Percentiles rank a stretch among this genome's conserved stretches.
phyloP scores from a whole-genome alignment of 2,329 filamentous ascomycete species.

The Fusarium camptoceras region DNA sequence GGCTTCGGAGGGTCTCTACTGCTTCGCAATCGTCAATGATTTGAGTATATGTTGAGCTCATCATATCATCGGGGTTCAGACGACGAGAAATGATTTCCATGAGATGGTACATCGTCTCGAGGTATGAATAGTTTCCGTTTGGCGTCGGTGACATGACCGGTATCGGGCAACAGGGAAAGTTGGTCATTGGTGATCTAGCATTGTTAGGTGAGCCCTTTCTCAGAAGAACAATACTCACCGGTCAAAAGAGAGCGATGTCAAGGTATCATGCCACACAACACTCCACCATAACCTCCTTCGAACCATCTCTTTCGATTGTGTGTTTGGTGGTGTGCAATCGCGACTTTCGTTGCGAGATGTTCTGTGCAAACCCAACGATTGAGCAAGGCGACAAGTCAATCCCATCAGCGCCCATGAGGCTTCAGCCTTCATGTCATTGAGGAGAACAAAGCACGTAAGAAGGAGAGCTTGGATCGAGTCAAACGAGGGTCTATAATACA shows the following conservation, averaged over 20 bases:
- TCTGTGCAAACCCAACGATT: slow-evolving; percentile 72
- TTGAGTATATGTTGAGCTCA: slow-evolving; percentile 62
- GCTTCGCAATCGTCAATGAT: slow-evolving; percentile 69
- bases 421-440: slow-evolving; percentile 78
- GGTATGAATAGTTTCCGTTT: slow-evolving; percentile 66
- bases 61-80: slow-evolving; percentile 65
- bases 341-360: slow-evolving; percentile 58
- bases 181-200: slow-evolving; percentile 70
- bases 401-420: slow-evolving; percentile 75
- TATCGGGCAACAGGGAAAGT: slow-evolving; percentile 67
- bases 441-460: slow-evolving; percentile 70
- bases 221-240: slow-evolving; percentile 54
- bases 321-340: slow-evolving; percentile 58
- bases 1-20: slow-evolving; percentile 63
- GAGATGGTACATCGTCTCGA: slow-evolving; percentile 74
- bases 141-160: slow-evolving; percentile 58
- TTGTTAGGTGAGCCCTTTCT: slow-evolving; percentile 5
- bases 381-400: slow-evolving; percentile 72
- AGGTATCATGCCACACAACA: slow-evolving; percentile 74
- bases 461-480: slow-evolving; percentile 74
- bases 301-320: slow-evolving; percentile 65
- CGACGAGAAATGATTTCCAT: slow-evolving; percentile 70
- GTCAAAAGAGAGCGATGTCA: slow-evolving; percentile 75
- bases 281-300: slow-evolving; percentile 72
- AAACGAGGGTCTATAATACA: slow-evolving; percentile 64